Evolutionary conservation across 2,329 filamentous ascomycete species (phyloP).

Genomic region (Diaporthe ampelina): DNA sequence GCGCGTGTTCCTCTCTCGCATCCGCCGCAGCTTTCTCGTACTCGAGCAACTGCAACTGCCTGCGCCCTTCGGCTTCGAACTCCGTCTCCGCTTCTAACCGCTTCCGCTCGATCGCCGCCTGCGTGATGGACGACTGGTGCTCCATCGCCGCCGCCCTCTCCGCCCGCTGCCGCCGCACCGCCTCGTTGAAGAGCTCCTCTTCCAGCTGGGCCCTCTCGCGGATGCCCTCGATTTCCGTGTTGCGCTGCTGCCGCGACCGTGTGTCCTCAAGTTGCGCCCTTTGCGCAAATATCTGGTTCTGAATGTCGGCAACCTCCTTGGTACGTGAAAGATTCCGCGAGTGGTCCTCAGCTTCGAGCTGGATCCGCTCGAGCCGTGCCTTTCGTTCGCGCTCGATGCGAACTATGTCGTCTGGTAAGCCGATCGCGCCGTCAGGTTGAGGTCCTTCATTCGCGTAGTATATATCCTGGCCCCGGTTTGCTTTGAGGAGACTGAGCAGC

Average conservation of each 20-base stretch:
- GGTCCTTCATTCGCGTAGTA: conserved; percentile 68
- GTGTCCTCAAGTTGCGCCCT: conserved; percentile 67
- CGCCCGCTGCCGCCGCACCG: conserved; percentile 53
- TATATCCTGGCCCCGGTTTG: conserved; percentile 66
- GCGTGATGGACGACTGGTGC: conserved; percentile 63
- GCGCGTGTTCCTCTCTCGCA: conserved; percentile 63
- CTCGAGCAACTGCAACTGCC: conserved; percentile 60
- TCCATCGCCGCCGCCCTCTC: conserved; percentile 55
- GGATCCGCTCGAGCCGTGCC: conserved; percentile 60
- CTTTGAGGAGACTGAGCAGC: conserved; percentile 63
- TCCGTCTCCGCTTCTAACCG: conserved; percentile 62
- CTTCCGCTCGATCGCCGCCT: conserved; percentile 59
- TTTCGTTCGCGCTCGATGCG: conserved; percentile 65
- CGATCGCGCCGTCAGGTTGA: conserved; percentile 67
- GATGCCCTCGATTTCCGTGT: conserved; percentile 60
- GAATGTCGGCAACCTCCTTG: conserved; percentile 65
- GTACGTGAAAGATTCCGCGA: conserved; percentile 61
- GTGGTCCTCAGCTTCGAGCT: conserved; percentile 64
- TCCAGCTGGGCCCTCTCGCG: conserved; percentile 62
- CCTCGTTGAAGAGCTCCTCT: conserved; percentile 57
- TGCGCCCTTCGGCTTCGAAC: conserved; percentile 59
- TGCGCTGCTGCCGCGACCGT: conserved; percentile 60
- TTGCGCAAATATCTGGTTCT: conserved; percentile 63
- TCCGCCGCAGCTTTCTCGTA: conserved; percentile 63
- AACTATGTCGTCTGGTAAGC: conserved; percentile 65